Percentiles rank a stretch among this genome's conserved stretches.
Evolutionary conservation across 2,329 filamentous ascomycete species (phyloP).

Genomic region (Periglandula ipomoeae): DNA sequence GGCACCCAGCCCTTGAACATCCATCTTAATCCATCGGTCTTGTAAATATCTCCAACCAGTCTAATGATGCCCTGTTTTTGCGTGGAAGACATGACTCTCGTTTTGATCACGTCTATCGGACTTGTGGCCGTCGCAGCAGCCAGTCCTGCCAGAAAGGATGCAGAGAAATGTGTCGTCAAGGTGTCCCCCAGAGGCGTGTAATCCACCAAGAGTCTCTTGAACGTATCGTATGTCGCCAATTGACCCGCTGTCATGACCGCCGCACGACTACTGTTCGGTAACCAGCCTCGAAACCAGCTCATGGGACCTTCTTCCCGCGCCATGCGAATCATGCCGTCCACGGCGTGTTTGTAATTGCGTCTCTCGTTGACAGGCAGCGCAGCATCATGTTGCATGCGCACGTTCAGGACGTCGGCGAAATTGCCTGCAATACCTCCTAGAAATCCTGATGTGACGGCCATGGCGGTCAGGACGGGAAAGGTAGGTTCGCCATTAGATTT

Average conservation of each 20-base stretch:
- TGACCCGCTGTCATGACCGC: slow-evolving; percentile 84
- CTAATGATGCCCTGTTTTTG: slow-evolving; percentile 41
- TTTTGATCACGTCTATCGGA: slow-evolving; percentile 85
- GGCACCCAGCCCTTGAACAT: slow-evolving; percentile 89
- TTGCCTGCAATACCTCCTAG: slow-evolving; percentile 86
- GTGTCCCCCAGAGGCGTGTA: slow-evolving; percentile 60
- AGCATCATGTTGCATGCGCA: slow-evolving; percentile 93
- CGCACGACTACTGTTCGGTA: slow-evolving; percentile 72
- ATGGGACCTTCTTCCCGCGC: slow-evolving; percentile 69
- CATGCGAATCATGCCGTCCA: slow-evolving; percentile 83
- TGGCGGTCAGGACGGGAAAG: slow-evolving; percentile 68
- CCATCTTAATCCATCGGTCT: slow-evolving; percentile 65
- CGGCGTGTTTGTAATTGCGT: slow-evolving; percentile 80
- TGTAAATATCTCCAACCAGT: slow-evolving; percentile 58
- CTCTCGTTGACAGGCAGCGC: slow-evolving; percentile 64
- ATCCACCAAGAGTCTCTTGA: slow-evolving; percentile 61
- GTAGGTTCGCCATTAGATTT: slow-evolving; percentile 52
- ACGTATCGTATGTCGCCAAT: slow-evolving; percentile 74
- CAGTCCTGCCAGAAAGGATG: slow-evolving; percentile 69
- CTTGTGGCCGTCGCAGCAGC: slow-evolving; percentile 79
- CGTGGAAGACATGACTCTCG: slow-evolving; percentile 67
- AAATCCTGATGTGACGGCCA: slow-evolving; percentile 78
- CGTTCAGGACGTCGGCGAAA: slow-evolving; percentile 91
- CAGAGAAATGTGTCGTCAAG: slow-evolving; percentile 68
- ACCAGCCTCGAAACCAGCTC: slow-evolving; percentile 75